phyloP scores from a whole-genome alignment of 2,329 filamentous ascomycete species.

The Ilyonectria mors-panacis region DNA sequence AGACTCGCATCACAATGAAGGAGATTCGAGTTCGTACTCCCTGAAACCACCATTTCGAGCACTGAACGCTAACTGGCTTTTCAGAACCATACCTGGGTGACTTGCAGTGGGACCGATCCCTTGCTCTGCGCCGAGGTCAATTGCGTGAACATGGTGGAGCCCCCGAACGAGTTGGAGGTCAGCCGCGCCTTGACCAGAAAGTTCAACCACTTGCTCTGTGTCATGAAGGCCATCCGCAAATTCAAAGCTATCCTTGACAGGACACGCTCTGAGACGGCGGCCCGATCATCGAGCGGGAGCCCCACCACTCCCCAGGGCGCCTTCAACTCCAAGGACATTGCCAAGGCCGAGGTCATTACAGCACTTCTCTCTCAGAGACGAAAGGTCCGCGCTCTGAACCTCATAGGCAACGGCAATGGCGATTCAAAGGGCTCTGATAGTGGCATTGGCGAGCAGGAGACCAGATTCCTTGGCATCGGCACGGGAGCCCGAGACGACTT shows the following conservation, averaged over 20 bases:
- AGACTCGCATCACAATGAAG: slow-evolving; percentile 85
- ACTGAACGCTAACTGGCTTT: slow-evolving; percentile 35
- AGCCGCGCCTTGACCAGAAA: slow-evolving; percentile 92
- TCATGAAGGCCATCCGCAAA: slow-evolving; percentile 91
- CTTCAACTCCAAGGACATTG: slow-evolving; percentile 50
- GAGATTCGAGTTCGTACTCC: slow-evolving; percentile 79
- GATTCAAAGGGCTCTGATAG: slow-evolving; percentile 64
- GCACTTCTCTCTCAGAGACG: slow-evolving; percentile 64
- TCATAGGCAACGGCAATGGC: slow-evolving; percentile 59
- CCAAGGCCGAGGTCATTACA: slow-evolving; percentile 64
- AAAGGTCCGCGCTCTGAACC: slow-evolving; percentile 53
- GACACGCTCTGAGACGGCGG: slow-evolving; percentile 31
- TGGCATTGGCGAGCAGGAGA: slow-evolving; percentile 73
- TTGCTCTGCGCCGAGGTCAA: slow-evolving; percentile 89
- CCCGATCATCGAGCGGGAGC: slow-evolving; percentile 28
- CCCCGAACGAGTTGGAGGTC: slow-evolving; percentile 91
- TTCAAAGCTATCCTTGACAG: slow-evolving; percentile 82
- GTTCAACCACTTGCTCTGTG: slow-evolving; percentile 87
- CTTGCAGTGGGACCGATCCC: slow-evolving; percentile 81
- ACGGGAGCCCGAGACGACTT: slow-evolving; percentile 70
- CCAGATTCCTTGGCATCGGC: slow-evolving; percentile 83
- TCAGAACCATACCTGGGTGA: slow-evolving; percentile 95
- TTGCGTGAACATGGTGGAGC: slow-evolving; percentile 82
- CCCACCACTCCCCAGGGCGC: slow-evolving; percentile 23
- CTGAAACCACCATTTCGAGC: neutral